These are phyloP conservation scores for Aspergillus texensis DNA, from an alignment of 2,329 filamentous ascomycete species.

Conservation along the genomic window DNA sequence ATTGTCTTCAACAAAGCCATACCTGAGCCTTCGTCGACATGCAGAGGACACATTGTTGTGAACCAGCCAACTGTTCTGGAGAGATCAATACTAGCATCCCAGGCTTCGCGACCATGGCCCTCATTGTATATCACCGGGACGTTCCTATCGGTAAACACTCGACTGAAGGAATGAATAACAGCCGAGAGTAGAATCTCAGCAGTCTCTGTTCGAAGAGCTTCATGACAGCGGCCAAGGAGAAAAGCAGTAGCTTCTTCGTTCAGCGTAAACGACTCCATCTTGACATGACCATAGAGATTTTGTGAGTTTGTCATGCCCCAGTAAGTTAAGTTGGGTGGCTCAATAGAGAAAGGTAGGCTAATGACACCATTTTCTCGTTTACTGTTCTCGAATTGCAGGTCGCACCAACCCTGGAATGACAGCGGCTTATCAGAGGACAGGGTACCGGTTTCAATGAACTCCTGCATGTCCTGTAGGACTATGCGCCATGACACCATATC, in stretches of 20 bases:
- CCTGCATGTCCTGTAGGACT: slow-evolving; percentile 40
- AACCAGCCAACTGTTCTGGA: slow-evolving; percentile 56
- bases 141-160: slow-evolving; percentile 46
- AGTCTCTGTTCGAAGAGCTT: slow-evolving; percentile 39
- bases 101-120: slow-evolving; percentile 53
- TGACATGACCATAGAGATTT: slow-evolving; percentile 40
- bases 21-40: slow-evolving; percentile 33
- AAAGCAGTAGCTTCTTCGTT: slow-evolving; percentile 35
- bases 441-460: slow-evolving; percentile 35
- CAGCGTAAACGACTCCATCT: slow-evolving; percentile 38
- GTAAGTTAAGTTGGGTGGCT: slow-evolving; percentile 37
- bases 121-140: slow-evolving; percentile 53
- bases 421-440: slow-evolving; percentile 37
- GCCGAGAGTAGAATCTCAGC: slow-evolving; percentile 42
- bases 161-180: slow-evolving; percentile 48
- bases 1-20: neutral
- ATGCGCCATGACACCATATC: slow-evolving; percentile 35
- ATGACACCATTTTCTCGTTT: slow-evolving; percentile 19
- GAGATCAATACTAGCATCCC: slow-evolving; percentile 48
- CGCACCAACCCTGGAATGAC: slow-evolving; percentile 44
- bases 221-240: slow-evolving; percentile 36
- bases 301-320: slow-evolving; percentile 38
- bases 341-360: slow-evolving; percentile 30
- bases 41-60: slow-evolving; percentile 50
- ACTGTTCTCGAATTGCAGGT: slow-evolving; percentile 33